A percentile compares a stretch with the other conserved stretches of the same genome.
Conservation (phyloP, 768 basidiomycete genomes). For the Kwoniella dejecticola region DNA sequence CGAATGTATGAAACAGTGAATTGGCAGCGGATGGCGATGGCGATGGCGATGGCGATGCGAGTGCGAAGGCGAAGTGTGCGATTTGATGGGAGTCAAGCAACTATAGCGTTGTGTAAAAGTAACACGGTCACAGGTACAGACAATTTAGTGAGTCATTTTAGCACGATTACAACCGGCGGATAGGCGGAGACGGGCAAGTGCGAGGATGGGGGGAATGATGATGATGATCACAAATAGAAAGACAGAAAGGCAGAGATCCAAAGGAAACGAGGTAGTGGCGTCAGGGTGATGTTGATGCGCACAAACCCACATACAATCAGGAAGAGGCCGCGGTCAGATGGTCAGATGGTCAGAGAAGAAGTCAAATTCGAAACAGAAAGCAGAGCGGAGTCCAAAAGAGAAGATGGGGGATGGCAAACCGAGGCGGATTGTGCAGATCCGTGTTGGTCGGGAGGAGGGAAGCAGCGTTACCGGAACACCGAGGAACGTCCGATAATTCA, state of each 20-base stretch:
- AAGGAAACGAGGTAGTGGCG: not conserved
- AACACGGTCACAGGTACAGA: no score
- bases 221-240: not conserved
- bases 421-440: no score
- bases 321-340: not conserved
- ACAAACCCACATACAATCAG: not conserved
- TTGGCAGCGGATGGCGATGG: not conserved
- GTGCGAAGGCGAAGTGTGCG: no score
- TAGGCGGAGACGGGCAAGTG: slow-evolving; percentile 1
- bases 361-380: not conserved
- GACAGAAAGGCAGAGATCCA: no score
- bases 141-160: no score
- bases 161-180: not conserved
- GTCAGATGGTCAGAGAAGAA: no score
- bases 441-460: slow-evolving; percentile 9
- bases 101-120: not conserved
- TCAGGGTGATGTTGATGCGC: not conserved
- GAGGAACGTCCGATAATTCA: no score
- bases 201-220: not conserved
- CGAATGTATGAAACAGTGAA: not conserved
- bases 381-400: not conserved
- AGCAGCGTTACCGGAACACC: no score
- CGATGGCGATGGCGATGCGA: not conserved
- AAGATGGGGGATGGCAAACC: not conserved
- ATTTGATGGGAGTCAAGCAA: slow-evolving; percentile 8